Conservation (phyloP, 768 basidiomycete genomes). For the Tylopilus rubrobrunneus region DNA sequence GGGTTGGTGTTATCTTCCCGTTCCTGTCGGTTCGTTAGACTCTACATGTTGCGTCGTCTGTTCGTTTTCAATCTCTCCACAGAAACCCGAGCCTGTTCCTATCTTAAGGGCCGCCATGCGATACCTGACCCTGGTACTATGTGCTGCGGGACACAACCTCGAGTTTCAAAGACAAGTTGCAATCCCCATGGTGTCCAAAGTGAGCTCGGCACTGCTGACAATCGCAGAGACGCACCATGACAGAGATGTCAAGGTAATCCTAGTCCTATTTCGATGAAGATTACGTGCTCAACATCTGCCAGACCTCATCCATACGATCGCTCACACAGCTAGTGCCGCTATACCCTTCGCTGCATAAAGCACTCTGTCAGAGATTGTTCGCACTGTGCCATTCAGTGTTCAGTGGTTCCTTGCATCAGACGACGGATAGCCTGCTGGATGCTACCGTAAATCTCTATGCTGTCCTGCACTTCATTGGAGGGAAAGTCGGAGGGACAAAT, state of each 20-base stretch:
- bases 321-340: slow-evolving; percentile 54
- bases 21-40: slow-evolving; percentile 60
- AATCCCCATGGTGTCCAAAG: slow-evolving; percentile 69
- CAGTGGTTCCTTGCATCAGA: slow-evolving; percentile 46
- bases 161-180: slow-evolving; percentile 83
- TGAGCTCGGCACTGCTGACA: slow-evolving; percentile 53
- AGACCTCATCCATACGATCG: slow-evolving; percentile 45
- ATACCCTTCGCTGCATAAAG: slow-evolving; percentile 66
- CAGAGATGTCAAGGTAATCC: slow-evolving; percentile 51
- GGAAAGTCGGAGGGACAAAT: slow-evolving; percentile 69
- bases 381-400: slow-evolving; percentile 53
- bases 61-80: slow-evolving; percentile 19
- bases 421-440: slow-evolving; percentile 36
- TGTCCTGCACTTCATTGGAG: slow-evolving; percentile 65
- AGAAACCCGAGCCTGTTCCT: slow-evolving; percentile 69
- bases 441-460: slow-evolving; percentile 59
- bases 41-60: slow-evolving; percentile 16
- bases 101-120: slow-evolving; percentile 61
- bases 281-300: slow-evolving; percentile 15
- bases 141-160: slow-evolving; percentile 51
- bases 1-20: slow-evolving; percentile 58
- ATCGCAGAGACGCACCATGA: slow-evolving; percentile 52
- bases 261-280: neutral
- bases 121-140: slow-evolving; percentile 60
- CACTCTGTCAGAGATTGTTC: slow-evolving; percentile 50